Evolutionary conservation across 75 land plant species (phyloP).

Genomic region (Gnetum montanum): DNA sequence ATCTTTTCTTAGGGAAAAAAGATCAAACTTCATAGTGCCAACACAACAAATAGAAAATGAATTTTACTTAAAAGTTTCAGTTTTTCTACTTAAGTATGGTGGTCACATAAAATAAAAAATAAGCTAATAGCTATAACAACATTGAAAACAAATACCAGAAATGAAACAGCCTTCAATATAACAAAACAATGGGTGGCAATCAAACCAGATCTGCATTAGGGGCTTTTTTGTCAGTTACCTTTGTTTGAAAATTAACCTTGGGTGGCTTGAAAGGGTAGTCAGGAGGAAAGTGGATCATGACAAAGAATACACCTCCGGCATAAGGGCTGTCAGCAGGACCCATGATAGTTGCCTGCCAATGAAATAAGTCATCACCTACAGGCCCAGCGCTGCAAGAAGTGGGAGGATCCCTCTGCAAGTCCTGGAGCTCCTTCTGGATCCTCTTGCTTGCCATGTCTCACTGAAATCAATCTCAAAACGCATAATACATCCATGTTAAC

Average conservation of each 20-base stretch:
- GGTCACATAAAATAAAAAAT: too few species aligned
- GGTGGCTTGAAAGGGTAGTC: conserved; percentile 65
- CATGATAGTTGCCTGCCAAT: conserved; percentile 65
- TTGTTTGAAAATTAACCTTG: conserved; percentile 36
- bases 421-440: conserved; percentile 61
- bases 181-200: neutral
- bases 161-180: neutral
- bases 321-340: conserved; percentile 55
- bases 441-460: conserved; percentile 44
- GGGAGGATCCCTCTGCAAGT: conserved; percentile 65
- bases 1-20: too few species aligned
- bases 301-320: conserved; percentile 53
- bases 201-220: neutral
- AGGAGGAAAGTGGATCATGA: conserved; percentile 52
- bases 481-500: too few species aligned
- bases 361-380: conserved; percentile 47
- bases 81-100: too few species aligned
- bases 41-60: too few species aligned
- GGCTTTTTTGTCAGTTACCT: conserved; percentile 2
- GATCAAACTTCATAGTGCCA: too few species aligned
- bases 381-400: conserved; percentile 65
- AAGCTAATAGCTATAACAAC: neutral
- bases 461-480: conserved; percentile 3
- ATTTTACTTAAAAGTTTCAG: too few species aligned
- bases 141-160: neutral